Conservation (phyloP, 495 filamentous ascomycete genomes). For the Neurospora hispaniola region DNA sequence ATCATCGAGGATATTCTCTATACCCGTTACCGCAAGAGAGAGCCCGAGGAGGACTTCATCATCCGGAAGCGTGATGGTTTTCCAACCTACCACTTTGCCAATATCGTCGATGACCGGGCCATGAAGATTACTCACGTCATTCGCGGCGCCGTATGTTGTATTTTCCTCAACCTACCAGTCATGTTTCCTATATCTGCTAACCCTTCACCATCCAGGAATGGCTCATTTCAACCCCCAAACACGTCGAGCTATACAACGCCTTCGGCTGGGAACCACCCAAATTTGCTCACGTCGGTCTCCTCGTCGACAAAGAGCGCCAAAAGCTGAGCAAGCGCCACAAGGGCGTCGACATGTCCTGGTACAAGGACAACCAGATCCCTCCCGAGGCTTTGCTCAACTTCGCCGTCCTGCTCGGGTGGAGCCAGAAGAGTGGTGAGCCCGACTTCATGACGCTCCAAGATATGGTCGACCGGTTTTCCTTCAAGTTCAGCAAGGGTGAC, state of each 20-base stretch:
- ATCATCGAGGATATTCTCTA: slow-evolving; percentile 69
- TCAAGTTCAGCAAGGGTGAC: slow-evolving; percentile 83
- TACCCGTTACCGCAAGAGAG: slow-evolving; percentile 41
- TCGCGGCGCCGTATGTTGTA: slow-evolving; percentile 44
- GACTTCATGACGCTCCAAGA: slow-evolving; percentile 63
- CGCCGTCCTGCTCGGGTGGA: slow-evolving; percentile 79
- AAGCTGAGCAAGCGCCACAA: slow-evolving; percentile 86
- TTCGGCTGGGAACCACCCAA: slow-evolving; percentile 77
- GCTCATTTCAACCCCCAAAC: slow-evolving; percentile 87
- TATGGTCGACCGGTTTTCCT: slow-evolving; percentile 61
- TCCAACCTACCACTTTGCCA: slow-evolving; percentile 94
- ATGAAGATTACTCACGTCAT: slow-evolving; percentile 97
- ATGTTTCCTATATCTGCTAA: neutral
- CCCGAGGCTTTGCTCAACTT: slow-evolving; percentile 74
- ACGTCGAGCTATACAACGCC: slow-evolving; percentile 74
- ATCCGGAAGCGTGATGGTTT: slow-evolving; percentile 82
- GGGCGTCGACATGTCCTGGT: slow-evolving; percentile 58
- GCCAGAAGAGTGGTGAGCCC: slow-evolving; percentile 30
- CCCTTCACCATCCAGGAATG: slow-evolving; percentile 46
- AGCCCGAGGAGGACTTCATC: slow-evolving; percentile 48
- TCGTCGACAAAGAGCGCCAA: slow-evolving; percentile 60
- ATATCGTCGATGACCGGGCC: slow-evolving; percentile 87
- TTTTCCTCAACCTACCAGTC: neutral
- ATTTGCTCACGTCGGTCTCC: slow-evolving; percentile 83
- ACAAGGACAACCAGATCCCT: slow-evolving; percentile 57